Evolutionary conservation across 441 rosid genomes (phyloP).

Genomic region (Adansonia grandidieri): DNA sequence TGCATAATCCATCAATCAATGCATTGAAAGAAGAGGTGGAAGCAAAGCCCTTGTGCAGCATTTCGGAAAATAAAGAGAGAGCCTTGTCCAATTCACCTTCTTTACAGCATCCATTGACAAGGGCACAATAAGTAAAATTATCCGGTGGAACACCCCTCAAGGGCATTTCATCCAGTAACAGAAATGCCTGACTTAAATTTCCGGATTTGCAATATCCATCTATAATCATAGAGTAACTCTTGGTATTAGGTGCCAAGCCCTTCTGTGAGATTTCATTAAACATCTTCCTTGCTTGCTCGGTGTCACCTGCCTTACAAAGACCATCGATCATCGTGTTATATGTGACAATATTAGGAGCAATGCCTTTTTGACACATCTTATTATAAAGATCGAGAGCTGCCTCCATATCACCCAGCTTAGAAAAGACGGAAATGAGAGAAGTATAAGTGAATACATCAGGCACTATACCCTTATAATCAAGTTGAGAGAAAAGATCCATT

Average conservation of each 20-base stretch:
- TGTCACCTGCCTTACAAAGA: constrained; percentile 50
- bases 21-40: constrained; percentile 53
- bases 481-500: constrained; percentile 57
- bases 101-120: constrained; percentile 62
- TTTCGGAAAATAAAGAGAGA: constrained; percentile 42
- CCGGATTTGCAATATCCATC: constrained; percentile 66
- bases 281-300: constrained; percentile 47
- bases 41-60: constrained; percentile 44
- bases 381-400: constrained; percentile 43
- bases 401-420: constrained; percentile 45
- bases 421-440: constrained; percentile 59
- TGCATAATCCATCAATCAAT: constrained; percentile 55
- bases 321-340: constrained; percentile 62
- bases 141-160: constrained; percentile 52
- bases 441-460: constrained; percentile 61
- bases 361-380: constrained; percentile 54
- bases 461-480: constrained; percentile 50
- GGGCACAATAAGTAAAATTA: constrained; percentile 55
- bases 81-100: constrained; percentile 53
- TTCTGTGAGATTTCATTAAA: constrained; percentile 49
- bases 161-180: constrained; percentile 56
- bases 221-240: constrained; percentile 58
- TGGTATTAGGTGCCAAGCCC: constrained; percentile 49
- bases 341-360: constrained; percentile 55
- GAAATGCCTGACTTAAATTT: constrained; percentile 53